Evolutionary conservation across 2,329 filamentous ascomycete species (phyloP).

Genomic region (Dothideomycetes sp.): DNA sequence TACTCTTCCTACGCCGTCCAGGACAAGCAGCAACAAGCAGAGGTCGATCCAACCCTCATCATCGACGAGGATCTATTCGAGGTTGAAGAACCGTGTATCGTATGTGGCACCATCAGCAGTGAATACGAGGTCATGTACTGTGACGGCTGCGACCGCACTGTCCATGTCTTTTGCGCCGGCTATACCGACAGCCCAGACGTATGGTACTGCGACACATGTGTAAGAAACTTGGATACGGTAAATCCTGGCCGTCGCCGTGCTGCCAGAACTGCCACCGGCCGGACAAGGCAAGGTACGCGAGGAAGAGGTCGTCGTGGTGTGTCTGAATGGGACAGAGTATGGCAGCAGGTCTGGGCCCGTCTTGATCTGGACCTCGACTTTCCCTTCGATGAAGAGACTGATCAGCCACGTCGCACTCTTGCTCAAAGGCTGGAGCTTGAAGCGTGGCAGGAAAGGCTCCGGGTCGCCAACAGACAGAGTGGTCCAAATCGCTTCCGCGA

Average conservation of each 20-base stretch:
- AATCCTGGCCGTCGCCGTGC: not conserved
- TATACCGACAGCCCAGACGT: conserved; percentile 24
- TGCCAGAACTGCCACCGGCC: conserved; percentile 1
- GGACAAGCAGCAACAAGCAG: conserved; percentile 80
- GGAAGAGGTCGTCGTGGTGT: conserved; percentile 14
- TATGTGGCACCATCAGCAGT: conserved; percentile 72
- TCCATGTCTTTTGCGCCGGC: conserved; percentile 86
- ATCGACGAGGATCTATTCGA: conserved; percentile 53
- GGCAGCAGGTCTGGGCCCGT: conserved; percentile 79
- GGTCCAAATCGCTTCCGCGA: conserved; percentile 46
- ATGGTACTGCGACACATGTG: conserved; percentile 89
- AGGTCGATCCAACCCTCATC: conserved; percentile 74
- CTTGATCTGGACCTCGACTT: conserved; percentile 72
- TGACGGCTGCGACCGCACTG: conserved; percentile 79
- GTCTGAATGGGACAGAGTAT: conserved; percentile 60
- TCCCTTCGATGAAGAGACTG: conserved; percentile 66
- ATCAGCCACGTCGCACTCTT: conserved; percentile 42
- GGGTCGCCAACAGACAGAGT: conserved; percentile 70
- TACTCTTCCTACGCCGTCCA: conserved; percentile 55
- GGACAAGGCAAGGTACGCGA: conserved; percentile 6
- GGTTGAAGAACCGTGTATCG: conserved; percentile 62
- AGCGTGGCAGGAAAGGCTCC: conserved; percentile 74
- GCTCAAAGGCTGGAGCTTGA: conserved; percentile 47
- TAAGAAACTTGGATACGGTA: conserved; percentile 30
- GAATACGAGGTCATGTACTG: conserved; percentile 81